phyloP scores from a whole-genome alignment of 352 stramenopile species.

The Globisporangium parvum region DNA sequence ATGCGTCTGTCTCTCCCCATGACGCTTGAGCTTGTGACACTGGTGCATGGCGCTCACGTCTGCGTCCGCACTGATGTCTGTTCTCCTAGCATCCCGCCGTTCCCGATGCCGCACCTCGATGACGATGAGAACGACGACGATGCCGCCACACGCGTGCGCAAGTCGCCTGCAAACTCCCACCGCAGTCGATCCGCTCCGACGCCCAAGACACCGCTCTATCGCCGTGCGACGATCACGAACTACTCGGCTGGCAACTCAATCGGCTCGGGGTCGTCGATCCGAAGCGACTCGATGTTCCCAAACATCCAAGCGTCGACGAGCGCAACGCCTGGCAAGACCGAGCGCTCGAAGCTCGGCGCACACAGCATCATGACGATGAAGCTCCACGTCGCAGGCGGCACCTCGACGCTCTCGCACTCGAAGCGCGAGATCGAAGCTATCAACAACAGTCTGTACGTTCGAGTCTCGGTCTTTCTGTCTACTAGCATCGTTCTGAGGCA shows the following conservation, averaged over 20 bases:
- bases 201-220: conserved; percentile 17
- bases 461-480: no score
- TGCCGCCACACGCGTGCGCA: neutral
- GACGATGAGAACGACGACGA: conserved; percentile 7
- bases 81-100: conserved; percentile 46
- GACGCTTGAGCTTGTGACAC: neutral
- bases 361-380: conserved; percentile 75
- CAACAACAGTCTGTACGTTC: conserved; percentile 61
- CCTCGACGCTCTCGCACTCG: conserved; percentile 29
- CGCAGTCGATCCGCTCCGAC: conserved; percentile 9
- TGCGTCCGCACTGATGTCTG: neutral
- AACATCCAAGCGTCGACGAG: conserved; percentile 79
- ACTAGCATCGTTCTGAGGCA: no score
- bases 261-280: conserved; percentile 14
- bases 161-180: conserved; percentile 4
- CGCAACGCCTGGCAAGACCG: conserved; percentile 52
- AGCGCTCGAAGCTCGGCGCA: conserved; percentile 53
- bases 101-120: conserved; percentile 29
- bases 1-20: neutral
- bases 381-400: conserved; percentile 50
- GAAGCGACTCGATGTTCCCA: conserved; percentile 45
- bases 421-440: conserved; percentile 74
- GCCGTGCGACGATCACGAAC: conserved; percentile 18
- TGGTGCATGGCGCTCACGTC: neutral
- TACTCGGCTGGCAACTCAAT: conserved; percentile 16